A percentile compares a stretch with the other conserved stretches of the same genome.
Conservation (phyloP, 2,329 filamentous ascomycete genomes). For the Talaromyces pinophilus region DNA sequence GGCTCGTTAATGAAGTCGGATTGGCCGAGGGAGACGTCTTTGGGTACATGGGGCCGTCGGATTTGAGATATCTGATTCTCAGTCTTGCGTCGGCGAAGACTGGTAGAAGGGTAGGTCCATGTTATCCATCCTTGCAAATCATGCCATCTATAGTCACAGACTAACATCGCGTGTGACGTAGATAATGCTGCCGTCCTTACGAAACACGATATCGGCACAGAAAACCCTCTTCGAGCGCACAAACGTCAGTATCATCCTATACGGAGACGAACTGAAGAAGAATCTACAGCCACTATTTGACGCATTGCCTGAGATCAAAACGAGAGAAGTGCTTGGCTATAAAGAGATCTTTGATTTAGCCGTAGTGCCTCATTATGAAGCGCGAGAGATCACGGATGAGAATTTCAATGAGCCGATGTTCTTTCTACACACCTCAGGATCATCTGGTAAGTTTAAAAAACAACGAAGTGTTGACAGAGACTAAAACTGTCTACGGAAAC, state of each 20-base stretch:
- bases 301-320: constrained; percentile 11
- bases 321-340: constrained; percentile 6
- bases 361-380: constrained; percentile 14
- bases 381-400: constrained; percentile 18
- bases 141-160: background rate
- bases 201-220: constrained; percentile 24
- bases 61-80: constrained; percentile 23
- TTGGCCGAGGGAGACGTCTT: constrained; percentile 19
- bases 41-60: constrained; percentile 22
- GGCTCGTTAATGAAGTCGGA: constrained; percentile 19
- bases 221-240: constrained; percentile 21
- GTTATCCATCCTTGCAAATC: too few species aligned
- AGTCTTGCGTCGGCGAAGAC: constrained; percentile 22
- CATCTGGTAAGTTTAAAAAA: constrained; percentile 17
- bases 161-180: background rate
- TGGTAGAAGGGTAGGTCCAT: constrained; percentile 19
- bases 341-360: constrained; percentile 9
- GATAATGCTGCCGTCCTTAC: constrained; percentile 22
- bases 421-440: constrained; percentile 22
- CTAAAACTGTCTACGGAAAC: background rate
- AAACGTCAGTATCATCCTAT: constrained; percentile 17
- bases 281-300: constrained; percentile 19
- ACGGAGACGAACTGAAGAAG: constrained; percentile 21
- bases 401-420: constrained; percentile 21
- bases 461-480: background rate